Evolutionary conservation across 805 yeast genomes (phyloP), one percentile per base, ranked within the genome.

Genomic region (Zygosaccharomyces siamensis): DNA sequence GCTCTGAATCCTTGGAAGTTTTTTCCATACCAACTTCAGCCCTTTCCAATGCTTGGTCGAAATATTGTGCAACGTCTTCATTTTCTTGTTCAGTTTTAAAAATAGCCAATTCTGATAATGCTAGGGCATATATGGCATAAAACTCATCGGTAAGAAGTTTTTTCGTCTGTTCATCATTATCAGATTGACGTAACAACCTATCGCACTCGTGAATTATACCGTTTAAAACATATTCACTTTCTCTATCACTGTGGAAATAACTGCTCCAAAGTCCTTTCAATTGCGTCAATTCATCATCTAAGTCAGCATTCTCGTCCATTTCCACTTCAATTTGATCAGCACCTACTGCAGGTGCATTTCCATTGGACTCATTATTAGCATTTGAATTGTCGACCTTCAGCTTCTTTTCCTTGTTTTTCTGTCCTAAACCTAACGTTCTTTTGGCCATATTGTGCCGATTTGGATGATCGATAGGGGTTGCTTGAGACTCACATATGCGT

Each of bases 131-230:
- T 27, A 86, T 78, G 4, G 84, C 71, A 61, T 86, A 84, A 63
- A 89, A 86, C 39, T 71, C 73, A 31, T 77, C 79, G 24, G 76
- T 73, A 24, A 77, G 49, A 45, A 55, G 52, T 35, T 54, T 20
- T 51, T 49, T 50, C 10, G 50, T 50, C 62, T 57, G 24, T 60
- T 46, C 49, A 26, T 53, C 52, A n/a, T 51, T 62, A 5, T 48
- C 50, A 33, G 61, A 55, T 39, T 61, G 54, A 62, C 90, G 73
- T 54, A 89, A 72, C 30, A 89, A 64, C 43, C 95, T 70, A 60
- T 92, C 97, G 70, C 96, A 86, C 63, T 92, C 97, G 59, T 90
- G 96, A n/a, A 92, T 77, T 4, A 90, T 76, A 21, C 97, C 97
- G 59, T 89, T 86, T 49, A 86, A 63, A 31, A 86, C 75, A 51